Conservation (phyloP, 257 asterid species). For the Anisodus tanguticus region DNA sequence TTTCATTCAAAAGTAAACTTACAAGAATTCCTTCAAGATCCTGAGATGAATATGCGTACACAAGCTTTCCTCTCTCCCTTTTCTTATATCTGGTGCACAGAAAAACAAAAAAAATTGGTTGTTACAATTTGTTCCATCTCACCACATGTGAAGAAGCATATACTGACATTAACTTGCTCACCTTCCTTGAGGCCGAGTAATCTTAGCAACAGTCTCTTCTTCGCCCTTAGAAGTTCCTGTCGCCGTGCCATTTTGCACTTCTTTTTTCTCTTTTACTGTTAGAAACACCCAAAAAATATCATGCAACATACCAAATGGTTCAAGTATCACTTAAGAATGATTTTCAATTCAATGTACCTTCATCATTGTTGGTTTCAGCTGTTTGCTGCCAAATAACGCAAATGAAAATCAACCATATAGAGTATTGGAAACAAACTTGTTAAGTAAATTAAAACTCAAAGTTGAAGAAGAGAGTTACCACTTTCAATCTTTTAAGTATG, state of each 20-base stretch:
- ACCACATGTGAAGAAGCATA: neutral
- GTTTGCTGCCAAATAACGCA: slow-evolving; percentile 63
- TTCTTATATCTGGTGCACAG: slow-evolving; percentile 66
- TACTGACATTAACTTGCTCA: slow-evolving; percentile 34
- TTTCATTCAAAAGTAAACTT: slow-evolving; percentile 40
- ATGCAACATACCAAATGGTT: neutral
- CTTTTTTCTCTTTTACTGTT: slow-evolving; percentile 43
- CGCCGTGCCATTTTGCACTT: slow-evolving; percentile 31
- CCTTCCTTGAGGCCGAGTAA: slow-evolving; percentile 97
- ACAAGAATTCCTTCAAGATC: slow-evolving; percentile 98
- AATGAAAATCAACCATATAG: slow-evolving; percentile 16
- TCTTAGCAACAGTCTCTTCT: slow-evolving; percentile 54
- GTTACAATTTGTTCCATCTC: neutral
- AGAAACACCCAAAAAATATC: slow-evolving; percentile 28
- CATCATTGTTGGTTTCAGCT: slow-evolving; percentile 51
- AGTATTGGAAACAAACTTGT: neutral
- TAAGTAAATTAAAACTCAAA: neutral
- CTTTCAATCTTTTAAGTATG: slow-evolving; percentile 89
- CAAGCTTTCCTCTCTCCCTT: slow-evolving; percentile 90
- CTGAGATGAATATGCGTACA: slow-evolving; percentile 69
- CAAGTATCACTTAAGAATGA: neutral
- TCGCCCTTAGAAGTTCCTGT: slow-evolving; percentile 40
- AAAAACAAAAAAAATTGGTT: neutral
- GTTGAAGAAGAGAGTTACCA: slow-evolving; percentile 53
- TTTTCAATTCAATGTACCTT: slow-evolving; percentile 49